phyloP scores from a whole-genome alignment of 2,329 filamentous ascomycete species.

The Talaromyces sp. region DNA sequence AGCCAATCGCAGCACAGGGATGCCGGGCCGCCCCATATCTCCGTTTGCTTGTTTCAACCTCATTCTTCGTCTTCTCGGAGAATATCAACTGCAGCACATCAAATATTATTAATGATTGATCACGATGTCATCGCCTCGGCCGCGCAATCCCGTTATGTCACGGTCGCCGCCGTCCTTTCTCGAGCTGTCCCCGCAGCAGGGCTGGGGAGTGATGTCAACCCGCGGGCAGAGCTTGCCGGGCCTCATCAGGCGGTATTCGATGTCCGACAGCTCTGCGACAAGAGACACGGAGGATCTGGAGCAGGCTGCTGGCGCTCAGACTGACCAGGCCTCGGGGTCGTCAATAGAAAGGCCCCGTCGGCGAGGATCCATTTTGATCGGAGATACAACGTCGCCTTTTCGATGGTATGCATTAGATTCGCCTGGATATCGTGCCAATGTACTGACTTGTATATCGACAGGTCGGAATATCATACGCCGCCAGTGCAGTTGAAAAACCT shows the following conservation, averaged over 20 bases:
- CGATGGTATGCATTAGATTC: conserved; percentile 52
- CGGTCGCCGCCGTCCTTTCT: conserved; percentile 17
- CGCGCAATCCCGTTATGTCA: not conserved
- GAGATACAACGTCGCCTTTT: conserved; percentile 80
- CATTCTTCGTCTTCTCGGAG: not conserved
- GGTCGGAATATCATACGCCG: conserved; percentile 77
- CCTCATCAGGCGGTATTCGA: conserved; percentile 21
- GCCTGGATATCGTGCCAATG: not conserved
- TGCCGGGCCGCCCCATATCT: not conserved
- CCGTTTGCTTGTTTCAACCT: not conserved
- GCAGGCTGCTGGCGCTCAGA: not conserved
- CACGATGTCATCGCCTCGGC: conserved; percentile 5
- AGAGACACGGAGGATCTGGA: not conserved
- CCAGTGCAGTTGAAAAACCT: conserved; percentile 68
- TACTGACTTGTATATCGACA: conserved; percentile 13
- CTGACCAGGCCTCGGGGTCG: not conserved
- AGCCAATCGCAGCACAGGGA: not conserved
- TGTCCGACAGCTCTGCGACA: not conserved
- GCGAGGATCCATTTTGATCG: conserved; percentile 74
- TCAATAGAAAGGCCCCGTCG: conserved; percentile 1
- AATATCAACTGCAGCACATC: not conserved
- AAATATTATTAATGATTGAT: not conserved
- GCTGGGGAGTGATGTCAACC: conserved; percentile 32
- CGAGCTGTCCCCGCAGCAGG: conserved; percentile 27
- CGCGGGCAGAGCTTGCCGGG: conserved; percentile 33